Conservation (phyloP, 2,329 filamentous ascomycete genomes). For the Dryadomyces quercus-mongolicae region DNA sequence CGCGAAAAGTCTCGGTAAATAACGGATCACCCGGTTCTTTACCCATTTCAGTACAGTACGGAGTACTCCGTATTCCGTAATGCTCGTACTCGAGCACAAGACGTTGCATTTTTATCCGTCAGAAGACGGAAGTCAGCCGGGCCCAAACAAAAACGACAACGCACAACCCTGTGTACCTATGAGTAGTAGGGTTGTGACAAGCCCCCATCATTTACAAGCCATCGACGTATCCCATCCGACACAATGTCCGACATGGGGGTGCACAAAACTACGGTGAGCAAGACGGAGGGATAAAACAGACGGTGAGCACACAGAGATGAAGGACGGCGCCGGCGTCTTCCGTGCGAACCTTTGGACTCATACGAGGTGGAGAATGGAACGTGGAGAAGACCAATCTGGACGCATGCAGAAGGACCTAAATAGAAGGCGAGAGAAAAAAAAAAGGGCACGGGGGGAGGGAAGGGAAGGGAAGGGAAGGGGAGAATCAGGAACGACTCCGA, state of each 20-base stretch:
- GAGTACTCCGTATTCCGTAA: background rate
- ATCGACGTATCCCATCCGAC: no score
- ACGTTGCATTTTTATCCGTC: no score
- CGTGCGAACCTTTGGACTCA: background rate
- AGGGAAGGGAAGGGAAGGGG: background rate
- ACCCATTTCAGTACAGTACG: no score
- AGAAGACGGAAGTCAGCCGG: no score
- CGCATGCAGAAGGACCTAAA: background rate
- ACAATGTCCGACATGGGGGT: background rate
- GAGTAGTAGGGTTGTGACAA: background rate
- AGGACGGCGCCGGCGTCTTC: background rate
- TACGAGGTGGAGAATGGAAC: background rate
- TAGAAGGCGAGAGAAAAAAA: background rate
- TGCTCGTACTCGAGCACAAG: background rate
- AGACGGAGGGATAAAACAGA: background rate
- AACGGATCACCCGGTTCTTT: background rate
- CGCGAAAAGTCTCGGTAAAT: background rate
- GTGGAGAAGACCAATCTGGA: background rate
- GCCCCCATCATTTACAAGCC: background rate
- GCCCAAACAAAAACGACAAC: no score
- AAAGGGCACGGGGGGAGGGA: background rate
- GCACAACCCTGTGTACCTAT: background rate
- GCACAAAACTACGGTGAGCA: conserved; percentile 1
- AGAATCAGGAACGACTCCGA: conserved; percentile 8
- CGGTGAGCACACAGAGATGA: background rate